Conservation (phyloP, 345 rosid genomes). For the Eutrema heterophyllum region DNA sequence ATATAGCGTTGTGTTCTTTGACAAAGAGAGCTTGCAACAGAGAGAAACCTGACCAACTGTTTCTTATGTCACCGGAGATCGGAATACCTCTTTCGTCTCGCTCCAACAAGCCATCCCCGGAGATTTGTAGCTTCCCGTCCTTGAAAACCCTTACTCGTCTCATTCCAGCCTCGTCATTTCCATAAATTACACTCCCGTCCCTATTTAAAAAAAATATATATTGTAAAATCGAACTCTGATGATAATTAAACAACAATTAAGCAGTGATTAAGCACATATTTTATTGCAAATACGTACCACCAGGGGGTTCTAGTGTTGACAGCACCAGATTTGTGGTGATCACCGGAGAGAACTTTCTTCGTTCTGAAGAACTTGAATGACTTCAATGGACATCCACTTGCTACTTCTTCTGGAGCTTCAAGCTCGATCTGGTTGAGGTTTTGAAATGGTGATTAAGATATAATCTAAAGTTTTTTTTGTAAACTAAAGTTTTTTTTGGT, state of each 20-base stretch:
- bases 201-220: slow-evolving; percentile 15
- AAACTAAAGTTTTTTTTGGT: background rate
- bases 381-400: slow-evolving; percentile 55
- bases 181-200: slow-evolving; percentile 84
- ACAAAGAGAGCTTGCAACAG: slow-evolving; percentile 63
- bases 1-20: slow-evolving; percentile 62
- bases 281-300: slow-evolving; percentile 46
- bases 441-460: background rate
- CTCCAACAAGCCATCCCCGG: slow-evolving; percentile 48
- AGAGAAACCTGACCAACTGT: slow-evolving; percentile 80
- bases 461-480: background rate
- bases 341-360: slow-evolving; percentile 42
- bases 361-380: slow-evolving; percentile 57
- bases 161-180: slow-evolving; percentile 59
- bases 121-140: slow-evolving; percentile 63
- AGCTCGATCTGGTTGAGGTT: slow-evolving; percentile 48
- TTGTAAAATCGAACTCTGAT: background rate
- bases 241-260: background rate
- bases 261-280: background rate
- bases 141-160: slow-evolving; percentile 63
- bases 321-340: slow-evolving; percentile 39
- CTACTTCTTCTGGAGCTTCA: slow-evolving; percentile 47
- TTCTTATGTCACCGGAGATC: slow-evolving; percentile 71
- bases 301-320: slow-evolving; percentile 74
- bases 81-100: slow-evolving; percentile 58